These are phyloP conservation scores for Nicotiana obtusifolia DNA, from an alignment of 257 asterid genomes.

Conservation along the genomic window DNA sequence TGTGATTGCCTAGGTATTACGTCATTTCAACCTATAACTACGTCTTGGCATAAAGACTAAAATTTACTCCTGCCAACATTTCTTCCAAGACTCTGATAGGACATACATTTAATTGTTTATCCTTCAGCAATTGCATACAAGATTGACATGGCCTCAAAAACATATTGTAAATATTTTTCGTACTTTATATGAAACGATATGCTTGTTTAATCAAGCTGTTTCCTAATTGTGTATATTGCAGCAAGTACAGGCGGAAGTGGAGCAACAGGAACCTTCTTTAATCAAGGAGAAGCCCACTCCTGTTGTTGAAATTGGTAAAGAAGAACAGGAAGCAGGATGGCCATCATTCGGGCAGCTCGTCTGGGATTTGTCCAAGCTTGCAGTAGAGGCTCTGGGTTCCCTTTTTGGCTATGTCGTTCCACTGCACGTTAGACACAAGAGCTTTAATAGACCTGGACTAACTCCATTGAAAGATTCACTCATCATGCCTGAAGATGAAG, in stretches of 20 bases:
- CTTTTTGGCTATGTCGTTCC: constrained; percentile 46
- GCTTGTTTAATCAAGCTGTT: background rate
- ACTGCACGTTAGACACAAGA: constrained; percentile 19
- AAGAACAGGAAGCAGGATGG: constrained; percentile 75
- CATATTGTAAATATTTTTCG: background rate
- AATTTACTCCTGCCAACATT: background rate
- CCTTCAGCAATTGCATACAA: background rate
- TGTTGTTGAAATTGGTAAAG: constrained; percentile 34
- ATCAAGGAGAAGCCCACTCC: constrained; percentile 45
- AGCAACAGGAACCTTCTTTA: constrained; percentile 30
- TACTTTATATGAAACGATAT: background rate
- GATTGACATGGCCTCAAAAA: background rate
- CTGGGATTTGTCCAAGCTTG: constrained; percentile 57
- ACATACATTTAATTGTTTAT: background rate
- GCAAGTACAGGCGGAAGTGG: constrained; percentile 34
- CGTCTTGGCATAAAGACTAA: background rate
- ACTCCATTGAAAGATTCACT: constrained; percentile 83
- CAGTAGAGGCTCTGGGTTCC: constrained; percentile 50
- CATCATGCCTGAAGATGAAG: constrained; percentile 82
- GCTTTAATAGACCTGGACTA: constrained; percentile 41
- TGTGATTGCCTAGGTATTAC: background rate
- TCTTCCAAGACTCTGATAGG: background rate
- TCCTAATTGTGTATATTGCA: constrained; percentile 26
- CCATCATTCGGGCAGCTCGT: constrained; percentile 84
- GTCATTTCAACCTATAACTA: background rate